Percentiles rank a stretch among this genome's conserved stretches.
Evolutionary conservation across 192 early-diverging fungal genomes (phyloP).

Genomic region (Linderina pennispora): DNA sequence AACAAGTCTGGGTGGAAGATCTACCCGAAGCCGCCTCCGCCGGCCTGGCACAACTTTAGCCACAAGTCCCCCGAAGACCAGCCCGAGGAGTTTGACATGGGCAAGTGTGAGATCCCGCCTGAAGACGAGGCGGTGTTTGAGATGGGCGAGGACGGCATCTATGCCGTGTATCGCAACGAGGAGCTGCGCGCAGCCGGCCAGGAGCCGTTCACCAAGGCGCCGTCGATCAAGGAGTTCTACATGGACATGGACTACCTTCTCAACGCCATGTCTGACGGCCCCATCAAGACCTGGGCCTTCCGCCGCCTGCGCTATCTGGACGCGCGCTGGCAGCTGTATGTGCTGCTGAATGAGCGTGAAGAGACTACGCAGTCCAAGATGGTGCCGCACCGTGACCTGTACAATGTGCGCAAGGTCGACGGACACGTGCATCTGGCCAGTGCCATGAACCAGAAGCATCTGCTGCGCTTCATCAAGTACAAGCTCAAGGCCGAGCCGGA

Average conservation of each 20-base stretch:
- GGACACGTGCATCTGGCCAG: slow-evolving; percentile 84
- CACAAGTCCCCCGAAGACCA: slow-evolving; percentile 2
- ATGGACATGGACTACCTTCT: slow-evolving; percentile 70
- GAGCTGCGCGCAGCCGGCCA: slow-evolving; percentile 1
- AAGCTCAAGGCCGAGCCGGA: slow-evolving; percentile 62
- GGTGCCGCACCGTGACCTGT: slow-evolving; percentile 84
- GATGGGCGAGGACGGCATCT: slow-evolving; percentile 52
- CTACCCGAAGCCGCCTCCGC: slow-evolving; percentile 78
- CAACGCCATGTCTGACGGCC: slow-evolving; percentile 65
- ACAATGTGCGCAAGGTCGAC: slow-evolving; percentile 90
- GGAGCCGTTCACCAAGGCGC: slow-evolving; percentile 46
- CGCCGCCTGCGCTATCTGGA: slow-evolving; percentile 82
- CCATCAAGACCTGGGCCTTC: slow-evolving; percentile 81
- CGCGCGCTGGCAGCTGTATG: slow-evolving; percentile 81
- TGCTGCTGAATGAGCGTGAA: slow-evolving; percentile 77
- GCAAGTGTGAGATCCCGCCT: slow-evolving; percentile 3
- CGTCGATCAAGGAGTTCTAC: slow-evolving; percentile 68
- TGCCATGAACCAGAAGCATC: slow-evolving; percentile 90
- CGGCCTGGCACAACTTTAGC: slow-evolving; percentile 56
- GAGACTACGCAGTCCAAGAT: slow-evolving; percentile 80
- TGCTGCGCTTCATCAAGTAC: slow-evolving; percentile 84
- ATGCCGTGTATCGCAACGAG: slow-evolving; percentile 38
- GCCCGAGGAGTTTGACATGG: slow-evolving; percentile 9
- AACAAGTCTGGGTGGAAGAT: slow-evolving; percentile 73
- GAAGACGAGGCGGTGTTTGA: slow-evolving; percentile 31